Percentiles rank a stretch among this genome's conserved stretches.
These are phyloP conservation scores for Candida fluviatilis DNA, from an alignment of 805 yeast genomes.

Conservation along the genomic window DNA sequence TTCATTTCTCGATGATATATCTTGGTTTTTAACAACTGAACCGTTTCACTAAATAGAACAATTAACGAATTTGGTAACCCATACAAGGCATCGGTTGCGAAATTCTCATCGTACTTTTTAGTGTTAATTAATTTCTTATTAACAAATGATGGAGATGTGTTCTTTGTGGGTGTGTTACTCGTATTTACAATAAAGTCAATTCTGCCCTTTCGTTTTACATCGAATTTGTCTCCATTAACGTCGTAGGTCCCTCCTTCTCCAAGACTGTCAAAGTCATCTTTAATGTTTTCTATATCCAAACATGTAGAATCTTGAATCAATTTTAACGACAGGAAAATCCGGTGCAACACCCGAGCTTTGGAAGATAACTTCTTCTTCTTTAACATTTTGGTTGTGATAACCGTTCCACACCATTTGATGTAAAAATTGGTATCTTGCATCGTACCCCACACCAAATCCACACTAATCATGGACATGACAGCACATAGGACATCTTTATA, in stretches of 20 bases:
- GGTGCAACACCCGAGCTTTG: conserved; percentile 72
- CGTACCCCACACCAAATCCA: conserved; percentile 87
- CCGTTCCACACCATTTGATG: conserved; percentile 70
- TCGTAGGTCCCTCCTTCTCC: conserved; percentile 23
- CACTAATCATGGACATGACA: conserved; percentile 78
- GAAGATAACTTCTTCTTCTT: conserved; percentile 61
- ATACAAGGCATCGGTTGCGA: conserved; percentile 76
- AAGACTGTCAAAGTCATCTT: conserved; percentile 28
- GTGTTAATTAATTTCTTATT: conserved; percentile 41
- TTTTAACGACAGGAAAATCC: conserved; percentile 72
- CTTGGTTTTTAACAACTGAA: conserved; percentile 59
- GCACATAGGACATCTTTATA: conserved; percentile 84
- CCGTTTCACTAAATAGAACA: conserved; percentile 67
- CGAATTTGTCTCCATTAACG: conserved; percentile 31
- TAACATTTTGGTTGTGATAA: conserved; percentile 65
- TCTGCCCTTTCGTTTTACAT: conserved; percentile 13
- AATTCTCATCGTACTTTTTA: conserved; percentile 50
- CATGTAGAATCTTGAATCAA: conserved; percentile 76
- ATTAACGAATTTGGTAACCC: conserved; percentile 83
- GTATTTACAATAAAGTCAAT: conserved; percentile 20
- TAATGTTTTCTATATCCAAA: conserved; percentile 29
- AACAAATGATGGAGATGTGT: conserved; percentile 36
- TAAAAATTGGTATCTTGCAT: conserved; percentile 81
- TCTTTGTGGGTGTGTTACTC: conserved; percentile 7
- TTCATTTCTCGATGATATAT: conserved; percentile 42